Evolutionary conservation across 257 asterid genomes (phyloP), one percentile per base, ranked within the genome.

Genomic region (Solanum peruvianum): DNA sequence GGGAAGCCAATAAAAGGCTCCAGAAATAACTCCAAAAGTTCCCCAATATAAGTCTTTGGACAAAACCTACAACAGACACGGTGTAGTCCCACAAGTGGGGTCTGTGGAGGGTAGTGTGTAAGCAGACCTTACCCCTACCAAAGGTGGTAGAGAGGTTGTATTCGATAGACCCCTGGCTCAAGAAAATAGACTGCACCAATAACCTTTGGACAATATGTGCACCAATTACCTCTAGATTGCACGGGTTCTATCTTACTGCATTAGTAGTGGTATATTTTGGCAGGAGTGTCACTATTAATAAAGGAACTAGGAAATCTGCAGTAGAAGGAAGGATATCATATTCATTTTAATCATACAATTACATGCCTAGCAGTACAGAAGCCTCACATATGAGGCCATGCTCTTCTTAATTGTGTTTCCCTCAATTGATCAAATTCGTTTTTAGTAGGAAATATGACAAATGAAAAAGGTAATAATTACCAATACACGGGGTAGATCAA

Each of bases 401-500:
- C 84, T 80, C 84, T 27, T 80, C 67, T 80, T 80, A 47, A 47
- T 80, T 75, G 33, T 41, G 82, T 41, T 75, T 4, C 31, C 33
- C 58, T 78, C 27, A 45, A 78, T 9, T 78, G 66, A 45, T 16
- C 6, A 78, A 16, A 5, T 85, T 69, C 25, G 12, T 69, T 85
- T 85, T 12, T 27, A 67, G 52, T 29, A 44, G 67, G 87, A 69
- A 69, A 45, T 13, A 27, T 29, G 45, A 52, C 15, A 85, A 85
- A 70, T 2, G 83, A 85, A n/a, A 71, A 86, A 52, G 16, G 20
- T 35, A 83, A 86, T 69, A 41, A 14, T 88, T 92, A 97, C 99
- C 97, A 96, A 88, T 37, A 97, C 91, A 89, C 42, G 88, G 25
- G 98, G 96, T 87, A 97, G 94, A 92, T 97, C 99, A 33, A 97